A percentile compares a stretch with the other conserved stretches of the same genome.
phyloP scores from a whole-genome alignment of 1,284 basidiomycete species.

The Agroathelia rolfsii region DNA sequence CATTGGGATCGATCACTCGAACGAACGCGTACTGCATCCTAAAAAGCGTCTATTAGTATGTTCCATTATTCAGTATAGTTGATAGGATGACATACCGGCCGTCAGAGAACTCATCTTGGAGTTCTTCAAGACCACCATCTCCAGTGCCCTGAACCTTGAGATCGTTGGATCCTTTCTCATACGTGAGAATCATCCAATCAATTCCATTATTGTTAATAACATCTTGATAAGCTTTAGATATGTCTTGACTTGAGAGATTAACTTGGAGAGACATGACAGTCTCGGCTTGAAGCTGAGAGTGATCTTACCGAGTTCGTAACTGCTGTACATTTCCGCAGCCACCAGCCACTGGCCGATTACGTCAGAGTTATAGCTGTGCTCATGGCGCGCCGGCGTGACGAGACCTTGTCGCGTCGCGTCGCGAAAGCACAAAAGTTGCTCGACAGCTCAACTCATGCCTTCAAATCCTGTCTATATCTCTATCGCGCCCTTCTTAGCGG shows the following conservation, averaged over 20 bases:
- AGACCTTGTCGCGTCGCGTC: too few species aligned
- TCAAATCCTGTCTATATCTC: too few species aligned
- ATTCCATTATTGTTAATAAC: constrained; percentile 67
- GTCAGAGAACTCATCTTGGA: constrained; percentile 92
- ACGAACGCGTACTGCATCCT: constrained; percentile 95
- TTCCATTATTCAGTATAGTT: constrained; percentile 3
- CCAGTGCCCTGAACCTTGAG: constrained; percentile 83
- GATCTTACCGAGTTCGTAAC: too few species aligned
- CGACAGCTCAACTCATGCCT: too few species aligned
- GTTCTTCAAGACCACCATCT: constrained; percentile 79
- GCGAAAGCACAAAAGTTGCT: too few species aligned
- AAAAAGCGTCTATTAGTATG: constrained; percentile 6
- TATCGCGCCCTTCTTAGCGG: too few species aligned
- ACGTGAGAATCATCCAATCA: constrained; percentile 84
- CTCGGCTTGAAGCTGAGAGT: too few species aligned
- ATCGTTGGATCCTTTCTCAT: constrained; percentile 82
- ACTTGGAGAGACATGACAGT: constrained; percentile 62
- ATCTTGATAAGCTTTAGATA: constrained; percentile 72
- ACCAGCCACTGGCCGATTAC: too few species aligned
- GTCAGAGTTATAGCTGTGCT: too few species aligned
- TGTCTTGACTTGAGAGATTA: constrained; percentile 63
- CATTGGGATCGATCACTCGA: constrained; percentile 81
- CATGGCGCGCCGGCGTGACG: too few species aligned
- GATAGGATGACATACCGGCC: constrained; percentile 50
- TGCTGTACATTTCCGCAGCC: too few species aligned